Evolutionary conservation across 805 yeast genomes (phyloP), one percentile per base, ranked within the genome.

Genomic region (Kregervanrija pseudodelftensis): DNA sequence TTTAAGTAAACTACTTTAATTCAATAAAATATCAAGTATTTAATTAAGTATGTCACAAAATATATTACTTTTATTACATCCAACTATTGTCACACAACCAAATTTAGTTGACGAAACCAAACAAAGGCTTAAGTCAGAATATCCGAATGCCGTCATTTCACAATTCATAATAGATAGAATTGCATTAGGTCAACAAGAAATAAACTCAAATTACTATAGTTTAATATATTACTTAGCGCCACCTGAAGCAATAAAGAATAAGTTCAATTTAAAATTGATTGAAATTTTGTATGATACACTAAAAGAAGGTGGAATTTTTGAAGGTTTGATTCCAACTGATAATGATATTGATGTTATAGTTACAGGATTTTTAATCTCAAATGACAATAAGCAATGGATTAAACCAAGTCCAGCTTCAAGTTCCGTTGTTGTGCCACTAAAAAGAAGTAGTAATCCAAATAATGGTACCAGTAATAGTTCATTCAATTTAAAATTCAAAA

Each of bases 81-180:
- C 88, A 14, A 81, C 85, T 8, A 72, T 77, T 40, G 85, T 81
- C 11, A 75, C 82, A 0, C 72, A 74, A 35, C 82, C 80, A 37
- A 66, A 59, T 4, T 43, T 64, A 14, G 77, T 80, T 14, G 71
- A 65, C 39, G 34, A 49, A 1, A 60, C 66, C 36, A 77, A 78
- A 59, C 47, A 49, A 11, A 47, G 53, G 13, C 56, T 73, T 35
- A 41, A 46, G 13, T 28, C 42, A 5, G 50, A 63, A 32, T 52
- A 53, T 40, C 62, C 69, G 4, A 60, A 58, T 28, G 55, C 68
- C 8, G 55, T 49, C 22, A 53, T 68, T 11, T 65, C 68, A 33
- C 88, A 81, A 58, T 77, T 71, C 41, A 66, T 80, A 17, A 74
- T 80, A 36, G 82, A 78, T 57, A 67, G 83, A 47, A 71, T 81